These are phyloP conservation scores for Chaetomium cochliodes DNA, from an alignment of 495 filamentous ascomycete species.

Conservation along the genomic window DNA sequence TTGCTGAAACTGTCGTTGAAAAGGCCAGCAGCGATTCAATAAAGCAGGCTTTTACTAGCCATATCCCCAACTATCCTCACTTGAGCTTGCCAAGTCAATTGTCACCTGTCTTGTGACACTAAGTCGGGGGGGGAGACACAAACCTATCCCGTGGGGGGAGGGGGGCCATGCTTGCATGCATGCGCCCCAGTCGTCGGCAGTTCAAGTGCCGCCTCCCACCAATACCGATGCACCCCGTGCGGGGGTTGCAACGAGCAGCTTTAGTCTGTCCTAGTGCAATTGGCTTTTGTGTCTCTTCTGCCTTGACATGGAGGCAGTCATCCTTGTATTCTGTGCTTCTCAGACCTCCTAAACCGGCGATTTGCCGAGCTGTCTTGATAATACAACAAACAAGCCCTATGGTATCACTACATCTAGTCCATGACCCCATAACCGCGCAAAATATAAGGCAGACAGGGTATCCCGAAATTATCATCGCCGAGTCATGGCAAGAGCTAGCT, in stretches of 20 bases:
- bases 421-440: no score
- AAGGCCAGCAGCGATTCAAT: no score
- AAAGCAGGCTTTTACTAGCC: no score
- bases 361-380: not conserved
- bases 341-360: not conserved
- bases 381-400: no score
- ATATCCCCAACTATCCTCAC: no score
- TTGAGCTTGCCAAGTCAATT: no score
- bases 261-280: not conserved
- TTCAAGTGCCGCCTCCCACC: not conserved
- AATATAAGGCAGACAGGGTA: slow-evolving; percentile 5
- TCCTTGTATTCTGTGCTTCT: not conserved
- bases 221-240: not conserved
- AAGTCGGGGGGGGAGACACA: no score
- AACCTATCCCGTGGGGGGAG: not conserved
- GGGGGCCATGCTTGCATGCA: not conserved
- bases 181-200: not conserved
- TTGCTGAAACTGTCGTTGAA: no score
- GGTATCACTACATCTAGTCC: no score
- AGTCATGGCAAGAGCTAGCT: slow-evolving; percentile 10
- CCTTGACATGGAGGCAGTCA: not conserved
- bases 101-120: no score
- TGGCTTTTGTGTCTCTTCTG: not conserved
- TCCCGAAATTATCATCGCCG: no score
- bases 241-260: slow-evolving; percentile 4